Percentiles rank a stretch among this genome's conserved stretches.
Conservation (phyloP, 345 rosid genomes). For the Boechera stricta region DNA sequence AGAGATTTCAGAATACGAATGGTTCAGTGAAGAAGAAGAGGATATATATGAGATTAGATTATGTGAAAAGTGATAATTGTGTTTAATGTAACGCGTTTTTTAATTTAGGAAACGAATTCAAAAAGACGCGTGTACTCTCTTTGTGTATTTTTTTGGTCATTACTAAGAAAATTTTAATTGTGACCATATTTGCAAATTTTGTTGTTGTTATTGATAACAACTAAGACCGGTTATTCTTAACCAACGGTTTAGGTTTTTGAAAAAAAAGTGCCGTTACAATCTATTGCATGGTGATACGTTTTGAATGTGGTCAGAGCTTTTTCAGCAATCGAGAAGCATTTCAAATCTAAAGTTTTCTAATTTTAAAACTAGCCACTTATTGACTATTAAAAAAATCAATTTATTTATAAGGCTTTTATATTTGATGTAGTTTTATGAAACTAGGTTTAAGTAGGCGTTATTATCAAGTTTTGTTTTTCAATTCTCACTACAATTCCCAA, state of each 20-base stretch:
- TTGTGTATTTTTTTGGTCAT: too few species aligned
- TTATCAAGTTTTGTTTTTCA: not conserved
- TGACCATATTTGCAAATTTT: conserved; percentile 1
- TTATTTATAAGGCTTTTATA: not conserved
- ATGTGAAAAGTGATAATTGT: not conserved
- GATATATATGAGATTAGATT: not conserved
- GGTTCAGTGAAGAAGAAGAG: not conserved
- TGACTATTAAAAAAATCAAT: too few species aligned
- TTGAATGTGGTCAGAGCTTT: conserved; percentile 37
- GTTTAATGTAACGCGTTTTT: conserved; percentile 24
- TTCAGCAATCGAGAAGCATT: conserved; percentile 33
- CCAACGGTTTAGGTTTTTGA: conserved; percentile 8
- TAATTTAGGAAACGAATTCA: conserved; percentile 15
- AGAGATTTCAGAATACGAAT: conserved; percentile 3
- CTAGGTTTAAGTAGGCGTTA: not conserved
- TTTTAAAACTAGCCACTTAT: not conserved
- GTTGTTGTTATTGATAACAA: not conserved
- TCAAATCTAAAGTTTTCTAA: not conserved
- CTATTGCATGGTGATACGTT: not conserved
- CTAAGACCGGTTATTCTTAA: conserved; percentile 12
- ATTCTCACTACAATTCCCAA: not conserved
- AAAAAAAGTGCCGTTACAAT: conserved; percentile 40
- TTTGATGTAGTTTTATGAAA: not conserved
- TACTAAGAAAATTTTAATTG: not conserved
- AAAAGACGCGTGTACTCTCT: conserved; percentile 1